Evolutionary conservation across 1,284 basidiomycete genomes (phyloP), one percentile per base, ranked within the genome.

Genomic region (Naganishia cerealis): DNA sequence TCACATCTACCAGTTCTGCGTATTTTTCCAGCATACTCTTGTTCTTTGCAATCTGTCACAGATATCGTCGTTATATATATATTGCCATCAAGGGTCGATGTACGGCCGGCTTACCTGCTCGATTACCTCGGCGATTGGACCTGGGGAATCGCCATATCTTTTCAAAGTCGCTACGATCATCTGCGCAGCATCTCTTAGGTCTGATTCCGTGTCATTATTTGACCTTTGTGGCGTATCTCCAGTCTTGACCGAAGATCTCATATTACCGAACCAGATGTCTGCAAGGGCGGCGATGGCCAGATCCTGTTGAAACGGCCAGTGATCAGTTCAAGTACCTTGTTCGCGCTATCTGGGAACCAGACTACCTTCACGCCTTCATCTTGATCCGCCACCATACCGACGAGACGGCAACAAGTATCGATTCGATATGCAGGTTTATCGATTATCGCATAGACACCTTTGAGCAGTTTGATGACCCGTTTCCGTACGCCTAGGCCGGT

Each of bases 401-500:
- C 87, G n/a, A 99, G 85, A 65, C 88, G 87, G 1, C 86, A 87
- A 71, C 90, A 89, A 59, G 96, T 91, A 73, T 96, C 92, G 57
- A 90, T 85, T 29, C 87, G 86, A 40, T 88, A 86, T 38, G 84
- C 79, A 63, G 88, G 72, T 18, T 75, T 86, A 26, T 85, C 82
- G 0, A 87, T 86, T 5, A 87, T 85, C 9, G 79, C 74, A 76
- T 94, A 95, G 73, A 94, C 89, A 16, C 87, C 85, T 75, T 90
- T 92, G 58, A 99, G 84, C 0, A 99, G 83, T 79, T 94, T 97
- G 81, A 99, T 90, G 59, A 96, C 94, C 5, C 96, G 88, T 76
- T 96, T 96, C 40, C 96, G 86, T 2, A 99, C 96, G 24, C 87
- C 87, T 7, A 98, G 83, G 5, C 95, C 94, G 48, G 93, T 90